phyloP scores from a whole-genome alignment of 306 rosid species.

The Albizia julibrissin region DNA sequence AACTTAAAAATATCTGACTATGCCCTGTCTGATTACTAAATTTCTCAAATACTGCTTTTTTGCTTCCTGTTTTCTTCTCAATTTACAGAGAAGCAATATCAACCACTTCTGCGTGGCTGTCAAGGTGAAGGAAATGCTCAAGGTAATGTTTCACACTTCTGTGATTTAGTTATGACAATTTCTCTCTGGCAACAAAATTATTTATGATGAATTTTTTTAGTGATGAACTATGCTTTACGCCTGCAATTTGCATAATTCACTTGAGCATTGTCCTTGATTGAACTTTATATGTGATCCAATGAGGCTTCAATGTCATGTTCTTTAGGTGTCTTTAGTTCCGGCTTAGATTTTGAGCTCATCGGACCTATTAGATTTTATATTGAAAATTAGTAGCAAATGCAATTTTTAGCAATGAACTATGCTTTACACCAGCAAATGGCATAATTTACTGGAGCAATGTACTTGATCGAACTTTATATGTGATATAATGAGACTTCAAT shows the following conservation, averaged over 20 bases:
- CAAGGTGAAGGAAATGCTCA: constrained; percentile 56
- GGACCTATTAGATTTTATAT: constrained; percentile 29
- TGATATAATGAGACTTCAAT: constrained; percentile 15
- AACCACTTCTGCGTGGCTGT: constrained; percentile 42
- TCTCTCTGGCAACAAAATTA: not conserved
- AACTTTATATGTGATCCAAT: not conserved
- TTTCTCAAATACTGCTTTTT: not conserved
- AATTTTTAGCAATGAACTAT: not conserved
- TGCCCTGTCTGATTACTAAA: constrained; percentile 12
- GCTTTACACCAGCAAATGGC: not conserved
- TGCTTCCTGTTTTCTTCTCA: constrained; percentile 13
- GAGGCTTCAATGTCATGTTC: constrained; percentile 27
- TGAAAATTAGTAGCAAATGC: constrained; percentile 5
- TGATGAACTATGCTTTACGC: not conserved
- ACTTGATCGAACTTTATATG: not conserved
- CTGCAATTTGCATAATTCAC: not conserved
- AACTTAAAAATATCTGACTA: not conserved
- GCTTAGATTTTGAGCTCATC: not conserved
- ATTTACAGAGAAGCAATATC: constrained; percentile 69
- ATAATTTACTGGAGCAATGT: not conserved
- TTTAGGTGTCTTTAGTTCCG: constrained; percentile 14
- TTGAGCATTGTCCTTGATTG: not conserved
- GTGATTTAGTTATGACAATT: not conserved
- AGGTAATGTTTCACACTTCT: constrained; percentile 29
- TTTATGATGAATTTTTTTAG: constrained; percentile 8